phyloP scores from a whole-genome alignment of 2,329 filamentous ascomycete genomes.

The Aureobasidium sp. region DNA sequence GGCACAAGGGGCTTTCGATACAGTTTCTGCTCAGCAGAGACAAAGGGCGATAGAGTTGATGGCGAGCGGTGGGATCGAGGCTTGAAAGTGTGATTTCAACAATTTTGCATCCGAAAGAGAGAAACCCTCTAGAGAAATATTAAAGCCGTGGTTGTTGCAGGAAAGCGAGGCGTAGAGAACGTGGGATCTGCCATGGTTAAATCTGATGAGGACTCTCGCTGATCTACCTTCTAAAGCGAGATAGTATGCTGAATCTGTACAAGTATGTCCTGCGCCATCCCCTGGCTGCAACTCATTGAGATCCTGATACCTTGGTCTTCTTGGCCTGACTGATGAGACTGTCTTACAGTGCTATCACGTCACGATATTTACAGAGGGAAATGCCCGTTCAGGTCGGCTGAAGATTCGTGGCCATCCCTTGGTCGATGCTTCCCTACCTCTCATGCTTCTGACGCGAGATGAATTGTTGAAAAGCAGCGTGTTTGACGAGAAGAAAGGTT shows the following conservation, averaged over 20 bases:
- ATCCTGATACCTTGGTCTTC: slow-evolving; percentile 1
- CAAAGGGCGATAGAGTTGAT: no score
- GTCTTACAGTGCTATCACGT: neutral
- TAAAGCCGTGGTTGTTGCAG: neutral
- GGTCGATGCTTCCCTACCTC: rapidly evolving
- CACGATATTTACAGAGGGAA: neutral
- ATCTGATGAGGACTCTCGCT: neutral
- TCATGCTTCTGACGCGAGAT: no score
- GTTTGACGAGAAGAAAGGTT: neutral
- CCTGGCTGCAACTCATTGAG: neutral
- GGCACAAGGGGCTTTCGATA: no score
- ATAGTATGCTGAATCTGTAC: neutral
- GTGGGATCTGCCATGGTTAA: neutral
- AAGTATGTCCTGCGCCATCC: neutral
- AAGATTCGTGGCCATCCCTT: neutral
- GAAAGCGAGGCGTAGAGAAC: neutral
- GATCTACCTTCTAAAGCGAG: neutral
- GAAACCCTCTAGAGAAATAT: no score
- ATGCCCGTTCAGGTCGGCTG: neutral
- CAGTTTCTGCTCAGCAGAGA: no score
- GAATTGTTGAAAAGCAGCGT: neutral
- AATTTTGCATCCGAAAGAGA: no score
- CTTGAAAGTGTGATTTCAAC: no score
- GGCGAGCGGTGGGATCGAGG: no score
- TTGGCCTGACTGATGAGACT: neutral